These are phyloP conservation scores for Ziziphus jujuba DNA, from an alignment of 306 rosid species.

Conservation along the genomic window DNA sequence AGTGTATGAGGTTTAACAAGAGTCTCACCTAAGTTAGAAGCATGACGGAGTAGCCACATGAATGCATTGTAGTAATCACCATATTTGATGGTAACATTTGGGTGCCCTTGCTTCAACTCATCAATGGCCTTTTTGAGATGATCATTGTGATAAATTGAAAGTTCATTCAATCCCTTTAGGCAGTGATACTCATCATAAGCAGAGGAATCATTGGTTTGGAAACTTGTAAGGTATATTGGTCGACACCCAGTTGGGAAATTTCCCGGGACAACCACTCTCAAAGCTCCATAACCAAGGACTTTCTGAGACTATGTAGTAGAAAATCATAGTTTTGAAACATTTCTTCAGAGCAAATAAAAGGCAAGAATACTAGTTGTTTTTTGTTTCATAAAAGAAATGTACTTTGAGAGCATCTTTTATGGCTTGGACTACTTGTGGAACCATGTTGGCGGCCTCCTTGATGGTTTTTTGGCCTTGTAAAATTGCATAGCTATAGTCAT, in stretches of 20 bases:
- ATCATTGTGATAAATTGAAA: conserved; percentile 20
- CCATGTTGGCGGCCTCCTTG: conserved; percentile 3
- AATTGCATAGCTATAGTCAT: conserved; percentile 19
- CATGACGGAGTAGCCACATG: conserved; percentile 10
- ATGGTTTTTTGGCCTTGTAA: conserved; percentile 13
- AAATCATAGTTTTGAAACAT: not conserved
- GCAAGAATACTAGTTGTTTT: not conserved
- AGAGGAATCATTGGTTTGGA: conserved; percentile 7
- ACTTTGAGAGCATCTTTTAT: conserved; percentile 16
- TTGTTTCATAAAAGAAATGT: not conserved
- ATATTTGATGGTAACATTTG: conserved; percentile 15
- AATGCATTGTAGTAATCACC: conserved; percentile 26
- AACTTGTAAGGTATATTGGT: conserved; percentile 7
- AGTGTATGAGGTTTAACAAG: too few species aligned
- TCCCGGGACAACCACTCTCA: conserved; percentile 22
- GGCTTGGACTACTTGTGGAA: conserved; percentile 25
- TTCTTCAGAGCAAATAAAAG: not conserved
- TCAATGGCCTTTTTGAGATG: conserved; percentile 15
- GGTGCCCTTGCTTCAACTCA: conserved; percentile 11
- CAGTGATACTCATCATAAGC: conserved; percentile 14
- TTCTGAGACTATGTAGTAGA: not conserved
- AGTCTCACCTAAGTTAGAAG: too few species aligned
- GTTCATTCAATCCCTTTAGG: not conserved
- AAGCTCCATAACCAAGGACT: conserved; percentile 20
- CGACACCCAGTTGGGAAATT: conserved; percentile 21